Percentiles rank a stretch among this genome's conserved stretches.
These are phyloP conservation scores for Moniliophthora roreri DNA, from an alignment of 1,284 basidiomycete species.

Conservation along the genomic window DNA sequence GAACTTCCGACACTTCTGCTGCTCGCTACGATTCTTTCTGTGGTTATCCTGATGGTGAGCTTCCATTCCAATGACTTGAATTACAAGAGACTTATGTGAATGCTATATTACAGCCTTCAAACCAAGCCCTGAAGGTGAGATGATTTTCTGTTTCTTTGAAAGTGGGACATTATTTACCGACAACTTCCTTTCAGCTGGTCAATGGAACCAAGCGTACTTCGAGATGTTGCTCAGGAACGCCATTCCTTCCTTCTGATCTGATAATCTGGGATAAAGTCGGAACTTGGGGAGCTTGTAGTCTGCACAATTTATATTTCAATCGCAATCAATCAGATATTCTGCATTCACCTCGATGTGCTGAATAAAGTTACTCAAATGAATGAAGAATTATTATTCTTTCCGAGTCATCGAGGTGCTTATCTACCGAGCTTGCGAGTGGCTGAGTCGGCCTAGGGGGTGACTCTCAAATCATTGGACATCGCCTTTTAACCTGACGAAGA, in stretches of 20 bases:
- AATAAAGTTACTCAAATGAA: too few species aligned
- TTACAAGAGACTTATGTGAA: not conserved
- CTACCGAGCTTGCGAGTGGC: too few species aligned
- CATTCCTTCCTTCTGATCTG: conserved; percentile 6
- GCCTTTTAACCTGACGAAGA: too few species aligned
- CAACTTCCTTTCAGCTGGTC: conserved; percentile 1
- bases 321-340: not conserved
- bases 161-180: too few species aligned
- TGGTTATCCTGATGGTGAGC: conserved; percentile 22
- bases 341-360: too few species aligned
- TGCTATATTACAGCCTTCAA: conserved; percentile 5
- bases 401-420: too few species aligned
- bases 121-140: conserved; percentile 7
- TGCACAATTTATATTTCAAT: not conserved
- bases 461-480: too few species aligned
- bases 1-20: conserved; percentile 46
- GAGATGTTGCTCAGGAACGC: conserved; percentile 15
- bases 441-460: too few species aligned
- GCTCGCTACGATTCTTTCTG: conserved; percentile 46
- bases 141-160: too few species aligned
- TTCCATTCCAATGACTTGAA: not conserved
- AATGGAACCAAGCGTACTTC: conserved; percentile 17
- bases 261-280: too few species aligned
- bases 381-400: too few species aligned
- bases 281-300: not conserved